phyloP scores from a whole-genome alignment of 2,329 filamentous ascomycete species.

The Cordyceps farinosa region DNA sequence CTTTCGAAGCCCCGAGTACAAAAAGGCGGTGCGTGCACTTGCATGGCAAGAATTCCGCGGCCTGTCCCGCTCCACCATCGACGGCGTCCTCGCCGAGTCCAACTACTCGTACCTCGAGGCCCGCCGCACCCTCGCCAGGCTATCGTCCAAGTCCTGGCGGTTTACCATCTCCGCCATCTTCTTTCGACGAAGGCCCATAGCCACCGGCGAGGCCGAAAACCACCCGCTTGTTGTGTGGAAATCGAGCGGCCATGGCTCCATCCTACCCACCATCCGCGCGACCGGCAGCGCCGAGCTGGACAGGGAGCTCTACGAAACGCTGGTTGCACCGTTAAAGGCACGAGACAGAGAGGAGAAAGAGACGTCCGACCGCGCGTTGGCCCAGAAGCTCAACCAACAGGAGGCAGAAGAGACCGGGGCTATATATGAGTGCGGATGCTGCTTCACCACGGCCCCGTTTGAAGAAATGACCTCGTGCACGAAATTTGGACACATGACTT shows the following conservation, averaged over 20 bases:
- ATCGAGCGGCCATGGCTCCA: slow-evolving; percentile 51
- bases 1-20: slow-evolving; percentile 66
- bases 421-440: slow-evolving; percentile 72
- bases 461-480: slow-evolving; percentile 73
- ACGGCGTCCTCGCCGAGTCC: slow-evolving; percentile 73
- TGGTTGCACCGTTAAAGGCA: slow-evolving; percentile 52
- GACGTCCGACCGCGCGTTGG: slow-evolving; percentile 50
- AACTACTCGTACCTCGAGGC: slow-evolving; percentile 76
- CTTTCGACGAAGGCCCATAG: slow-evolving; percentile 57
- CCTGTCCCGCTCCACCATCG: slow-evolving; percentile 68
- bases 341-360: slow-evolving; percentile 43
- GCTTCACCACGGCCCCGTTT: slow-evolving; percentile 67
- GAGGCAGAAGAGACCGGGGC: slow-evolving; percentile 56
- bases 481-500: slow-evolving; percentile 66
- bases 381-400: slow-evolving; percentile 51
- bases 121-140: slow-evolving; percentile 62
- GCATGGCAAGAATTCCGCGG: slow-evolving; percentile 74
- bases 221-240: slow-evolving; percentile 63
- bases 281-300: slow-evolving; percentile 65
- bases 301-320: slow-evolving; percentile 55
- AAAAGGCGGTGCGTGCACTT: slow-evolving; percentile 62
- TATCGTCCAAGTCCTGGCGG: slow-evolving; percentile 74
- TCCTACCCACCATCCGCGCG: slow-evolving; percentile 58
- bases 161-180: slow-evolving; percentile 71
- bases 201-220: slow-evolving; percentile 52